Conservation (phyloP, 2,329 filamentous ascomycete species). For the Colletotrichum cuscutae region DNA sequence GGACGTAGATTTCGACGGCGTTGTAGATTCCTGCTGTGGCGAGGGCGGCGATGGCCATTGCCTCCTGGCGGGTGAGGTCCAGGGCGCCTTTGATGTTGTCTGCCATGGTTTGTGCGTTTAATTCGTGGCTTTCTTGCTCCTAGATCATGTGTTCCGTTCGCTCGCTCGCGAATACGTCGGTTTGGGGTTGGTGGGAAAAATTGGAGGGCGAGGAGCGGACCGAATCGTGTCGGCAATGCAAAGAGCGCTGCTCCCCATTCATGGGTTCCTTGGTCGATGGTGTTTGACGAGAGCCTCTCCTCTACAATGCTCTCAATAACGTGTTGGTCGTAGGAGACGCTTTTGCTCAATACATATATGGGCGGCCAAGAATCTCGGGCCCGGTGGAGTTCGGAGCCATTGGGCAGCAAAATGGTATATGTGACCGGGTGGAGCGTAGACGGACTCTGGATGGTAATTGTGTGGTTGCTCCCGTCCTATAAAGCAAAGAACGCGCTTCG, state of each 20-base stretch:
- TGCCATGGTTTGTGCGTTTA: background rate
- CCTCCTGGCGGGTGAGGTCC: slow-evolving; percentile 16
- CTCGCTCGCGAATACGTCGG: background rate
- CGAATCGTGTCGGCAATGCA: background rate
- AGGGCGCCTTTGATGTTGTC: slow-evolving; percentile 13
- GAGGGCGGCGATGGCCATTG: slow-evolving; percentile 37
- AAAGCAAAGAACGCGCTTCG: background rate
- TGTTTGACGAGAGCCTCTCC: background rate
- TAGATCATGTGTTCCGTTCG: background rate
- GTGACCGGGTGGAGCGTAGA: background rate
- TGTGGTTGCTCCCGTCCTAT: slow-evolving; percentile 9
- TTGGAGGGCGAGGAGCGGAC: background rate
- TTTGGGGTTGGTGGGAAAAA: background rate
- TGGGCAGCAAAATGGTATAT: background rate
- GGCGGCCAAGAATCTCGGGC: slow-evolving; percentile 16
- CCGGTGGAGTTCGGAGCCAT: slow-evolving; percentile 2
- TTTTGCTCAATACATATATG: background rate
- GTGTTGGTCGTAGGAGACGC: background rate
- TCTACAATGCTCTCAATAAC: background rate
- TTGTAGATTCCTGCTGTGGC: slow-evolving; percentile 38
- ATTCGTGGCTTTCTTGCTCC: background rate
- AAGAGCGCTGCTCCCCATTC: background rate
- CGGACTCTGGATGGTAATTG: too few relatives aligned
- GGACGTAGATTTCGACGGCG: slow-evolving; percentile 39
- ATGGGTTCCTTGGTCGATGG: background rate